Percentiles rank a stretch among this genome's conserved stretches.
Evolutionary conservation across 257 asterid genomes (phyloP).

Genomic region (Gentiana dahurica): DNA sequence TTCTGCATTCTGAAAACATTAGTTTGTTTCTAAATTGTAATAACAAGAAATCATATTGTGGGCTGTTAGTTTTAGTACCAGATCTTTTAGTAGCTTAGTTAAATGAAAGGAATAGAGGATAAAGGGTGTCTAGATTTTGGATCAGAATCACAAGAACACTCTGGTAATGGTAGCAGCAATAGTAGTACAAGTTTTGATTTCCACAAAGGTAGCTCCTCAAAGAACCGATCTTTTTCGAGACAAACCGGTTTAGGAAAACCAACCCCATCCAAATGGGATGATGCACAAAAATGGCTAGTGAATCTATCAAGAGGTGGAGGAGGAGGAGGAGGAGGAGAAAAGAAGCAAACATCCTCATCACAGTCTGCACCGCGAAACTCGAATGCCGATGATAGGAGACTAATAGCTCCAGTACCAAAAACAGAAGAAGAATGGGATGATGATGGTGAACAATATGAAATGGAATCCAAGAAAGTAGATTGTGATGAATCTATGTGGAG

Average conservation of each 20-base stretch:
- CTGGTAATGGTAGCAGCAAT: constrained; percentile 25
- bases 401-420: constrained; percentile 55
- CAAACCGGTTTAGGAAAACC: constrained; percentile 63
- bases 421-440: constrained; percentile 40
- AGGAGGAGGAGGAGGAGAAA: constrained; percentile 35
- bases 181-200: constrained; percentile 42
- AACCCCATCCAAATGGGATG: constrained; percentile 96
- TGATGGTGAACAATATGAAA: constrained; percentile 41
- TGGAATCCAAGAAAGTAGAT: constrained; percentile 67
- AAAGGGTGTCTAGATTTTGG: constrained; percentile 54
- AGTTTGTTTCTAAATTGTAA: not conserved
- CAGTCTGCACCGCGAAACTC: constrained; percentile 79
- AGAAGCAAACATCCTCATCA: constrained; percentile 16
- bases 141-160: constrained; percentile 26
- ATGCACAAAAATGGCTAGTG: constrained; percentile 95
- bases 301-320: constrained; percentile 59
- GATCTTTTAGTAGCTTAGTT: not conserved
- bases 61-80: too few relatives aligned
- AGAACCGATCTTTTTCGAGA: constrained; percentile 43
- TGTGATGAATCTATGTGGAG: constrained; percentile 65
- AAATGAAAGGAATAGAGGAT: constrained; percentile 73
- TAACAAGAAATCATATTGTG: not conserved
- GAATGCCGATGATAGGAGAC: constrained; percentile 75
- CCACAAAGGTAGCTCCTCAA: constrained; percentile 32
- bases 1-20: not conserved